Conservation (phyloP, 768 basidiomycete species). For the Tulasnella sp. region DNA sequence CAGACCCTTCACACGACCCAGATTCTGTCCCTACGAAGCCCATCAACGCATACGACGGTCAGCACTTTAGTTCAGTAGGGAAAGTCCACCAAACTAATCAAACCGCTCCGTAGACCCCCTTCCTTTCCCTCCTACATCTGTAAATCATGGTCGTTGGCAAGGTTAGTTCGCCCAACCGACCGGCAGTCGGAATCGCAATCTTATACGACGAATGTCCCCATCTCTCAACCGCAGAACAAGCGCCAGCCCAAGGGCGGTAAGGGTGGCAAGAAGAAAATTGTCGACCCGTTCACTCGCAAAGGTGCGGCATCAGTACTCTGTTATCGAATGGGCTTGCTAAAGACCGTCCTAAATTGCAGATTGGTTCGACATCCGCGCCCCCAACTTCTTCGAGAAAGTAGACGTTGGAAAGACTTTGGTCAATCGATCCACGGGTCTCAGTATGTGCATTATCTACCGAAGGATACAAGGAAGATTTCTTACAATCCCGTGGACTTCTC, state of each 20-base stretch:
- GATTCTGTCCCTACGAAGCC: neutral
- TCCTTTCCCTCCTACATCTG: neutral
- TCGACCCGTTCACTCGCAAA: slow-evolving; percentile 99
- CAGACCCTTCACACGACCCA: neutral
- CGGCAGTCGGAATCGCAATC: neutral
- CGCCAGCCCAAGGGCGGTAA: slow-evolving; percentile 97
- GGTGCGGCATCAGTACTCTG: slow-evolving; percentile 48
- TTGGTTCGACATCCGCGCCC: slow-evolving; percentile 99
- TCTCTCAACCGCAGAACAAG: slow-evolving; percentile 66
- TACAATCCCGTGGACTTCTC: neutral
- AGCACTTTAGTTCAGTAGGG: neutral
- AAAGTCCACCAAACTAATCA: neutral
- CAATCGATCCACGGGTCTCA: slow-evolving; percentile 96
- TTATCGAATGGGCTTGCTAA: neutral
- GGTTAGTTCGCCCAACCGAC: slow-evolving; percentile 44
- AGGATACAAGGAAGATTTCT: neutral
- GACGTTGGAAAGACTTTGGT: slow-evolving; percentile 98
- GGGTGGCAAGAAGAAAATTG: slow-evolving; percentile 99
- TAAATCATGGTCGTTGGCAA: slow-evolving; percentile 83
- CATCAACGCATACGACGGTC: neutral
- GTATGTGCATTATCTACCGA: slow-evolving; percentile 50
- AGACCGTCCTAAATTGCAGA: slow-evolving; percentile 47
- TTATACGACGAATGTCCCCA: neutral
- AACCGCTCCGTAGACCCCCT: neutral
- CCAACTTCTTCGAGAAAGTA: slow-evolving; percentile 92